Base-by-base conservation (phyloP, 2,329 filamentous ascomycete species). In the Fusarium humuli region DNA sequence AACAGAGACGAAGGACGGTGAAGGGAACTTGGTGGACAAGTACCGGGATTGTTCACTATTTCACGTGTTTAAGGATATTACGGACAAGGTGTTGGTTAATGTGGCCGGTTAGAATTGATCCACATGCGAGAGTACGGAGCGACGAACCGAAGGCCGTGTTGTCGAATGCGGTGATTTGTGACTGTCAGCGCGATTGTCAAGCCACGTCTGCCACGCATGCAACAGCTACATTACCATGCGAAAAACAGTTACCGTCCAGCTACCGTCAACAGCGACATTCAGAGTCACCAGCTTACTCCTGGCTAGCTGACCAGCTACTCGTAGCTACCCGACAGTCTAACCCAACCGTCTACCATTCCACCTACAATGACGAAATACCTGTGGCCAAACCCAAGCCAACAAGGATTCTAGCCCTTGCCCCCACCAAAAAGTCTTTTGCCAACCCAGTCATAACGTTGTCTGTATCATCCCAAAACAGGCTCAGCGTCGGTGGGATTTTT, bases 11-110 rank as follows among this genome's bases (percentile, higher is more conserved):
- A 29, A 37, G 16, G 37, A 70, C 56, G 53, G 64, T 61, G 58
- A 65, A 22, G 82, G 78, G 20, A 74, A 84, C 13, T 78, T 95
- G 72, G 90, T 91, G 40, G 86, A 91, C 56, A 94, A 94, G 79
- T 95, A 95, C 78, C 84, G 84, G 70, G 83, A 85, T 67, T 95
- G 92, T 78, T 93, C 91, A 37, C 81, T 95, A 40, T 88, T 83
- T 65, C 88, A 89, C 52, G 82, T 94, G 11, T 94, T 95, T 76
- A 83, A 85, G 72, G 84, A 81, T 8, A 91, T 95, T 70, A 88
- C 89, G 11, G 81, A 82, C 67, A 83, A 68, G 75, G 77, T 74
- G 74, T 77, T 69, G 70, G 77, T 72, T 25, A 75, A 72, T 40
- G 69, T 77, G 49, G 64, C 32, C 37, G 47, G 44, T 16, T 61